Percentiles rank a stretch among this genome's conserved stretches.
phyloP scores from a whole-genome alignment of 225 moss, liverwort and hornwort species.

The Asterella californica region DNA sequence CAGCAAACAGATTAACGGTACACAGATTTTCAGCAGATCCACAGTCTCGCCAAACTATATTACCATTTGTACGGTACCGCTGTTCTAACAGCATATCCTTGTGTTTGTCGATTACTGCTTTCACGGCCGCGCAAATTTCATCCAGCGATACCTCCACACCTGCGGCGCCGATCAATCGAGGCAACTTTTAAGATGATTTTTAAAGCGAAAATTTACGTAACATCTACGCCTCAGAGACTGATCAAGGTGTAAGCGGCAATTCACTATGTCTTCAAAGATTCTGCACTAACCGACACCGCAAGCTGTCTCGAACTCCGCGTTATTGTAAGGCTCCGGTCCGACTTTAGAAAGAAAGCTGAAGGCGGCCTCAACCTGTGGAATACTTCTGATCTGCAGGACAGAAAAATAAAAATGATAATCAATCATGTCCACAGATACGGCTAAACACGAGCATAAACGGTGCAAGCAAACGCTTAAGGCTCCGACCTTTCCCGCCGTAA shows the following conservation, averaged over 20 bases:
- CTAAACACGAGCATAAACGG: neutral
- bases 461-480: too few relatives aligned
- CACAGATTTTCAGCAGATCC: neutral
- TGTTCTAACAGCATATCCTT: slow-evolving; percentile 60
- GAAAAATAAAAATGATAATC: neutral
- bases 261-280: too few relatives aligned
- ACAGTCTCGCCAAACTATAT: slow-evolving; percentile 16
- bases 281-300: slow-evolving; percentile 33
- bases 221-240: neutral
- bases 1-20: neutral
- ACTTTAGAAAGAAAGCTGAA: slow-evolving; percentile 63
- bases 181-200: neutral
- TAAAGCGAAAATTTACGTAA: neutral
- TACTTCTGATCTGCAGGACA: slow-evolving; percentile 58
- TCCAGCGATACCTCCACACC: slow-evolving; percentile 80
- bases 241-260: neutral
- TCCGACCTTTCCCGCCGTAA: slow-evolving; percentile 59
- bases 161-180: slow-evolving; percentile 20
- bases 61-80: slow-evolving; percentile 79
- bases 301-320: slow-evolving; percentile 61
- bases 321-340: slow-evolving; percentile 66
- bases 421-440: neutral
- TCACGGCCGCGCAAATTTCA: slow-evolving; percentile 57
- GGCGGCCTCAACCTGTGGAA: slow-evolving; percentile 84
- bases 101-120: slow-evolving; percentile 52